Base-by-base conservation (phyloP, 1,284 basidiomycete genomes). In the Ustilago hordei region DNA sequence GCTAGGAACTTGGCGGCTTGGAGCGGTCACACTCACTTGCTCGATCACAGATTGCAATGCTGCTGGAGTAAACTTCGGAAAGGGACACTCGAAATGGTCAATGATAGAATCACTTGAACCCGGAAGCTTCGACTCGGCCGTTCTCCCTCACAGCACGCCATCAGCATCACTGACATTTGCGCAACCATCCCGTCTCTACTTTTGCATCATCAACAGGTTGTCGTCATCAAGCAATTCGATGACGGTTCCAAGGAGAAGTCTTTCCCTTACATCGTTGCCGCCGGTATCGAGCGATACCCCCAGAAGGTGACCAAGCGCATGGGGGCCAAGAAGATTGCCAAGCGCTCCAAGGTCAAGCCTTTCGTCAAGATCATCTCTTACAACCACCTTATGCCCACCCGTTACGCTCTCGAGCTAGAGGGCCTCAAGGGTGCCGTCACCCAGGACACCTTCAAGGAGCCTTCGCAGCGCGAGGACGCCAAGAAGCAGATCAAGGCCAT, bases 351-450 rank as follows among this genome's bases (percentile, higher is more conserved):
- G 81, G 81, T 86, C 63, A 86, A 86, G 83, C 84, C 84, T 55
- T 86, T 86, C 58, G 79, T 86, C 74, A 86, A 86, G 84, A 80
- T 81, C 62, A 84, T 85, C 83, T 85, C 84, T 75, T 84, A 84
- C 84, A 84, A 84, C 81, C 84, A 86, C 82, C 78, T 86, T n/a
- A 84, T 86, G 81, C 84, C 84, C 56, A 86, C 84, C 50, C 84
- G 84, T 56, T 86, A 86, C 81, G 81, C 83, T 45, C 82, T 86
- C 64, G 84, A 86, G 80, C 81, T 86, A 66, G 84, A 86, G 81
- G 82, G 84, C 32, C 80, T 86, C 56, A 86, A 86, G 80, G 82
- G 83, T 38, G 69, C 78, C 48, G 84, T 84, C 35, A 69, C 71
- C 61, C 77, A 78, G 72, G 84, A 86, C 65, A 86, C 84, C 41